Evolutionary conservation across 805 yeast species (phyloP), one percentile per base, ranked within the genome.

Genomic region (Candida maesae): DNA sequence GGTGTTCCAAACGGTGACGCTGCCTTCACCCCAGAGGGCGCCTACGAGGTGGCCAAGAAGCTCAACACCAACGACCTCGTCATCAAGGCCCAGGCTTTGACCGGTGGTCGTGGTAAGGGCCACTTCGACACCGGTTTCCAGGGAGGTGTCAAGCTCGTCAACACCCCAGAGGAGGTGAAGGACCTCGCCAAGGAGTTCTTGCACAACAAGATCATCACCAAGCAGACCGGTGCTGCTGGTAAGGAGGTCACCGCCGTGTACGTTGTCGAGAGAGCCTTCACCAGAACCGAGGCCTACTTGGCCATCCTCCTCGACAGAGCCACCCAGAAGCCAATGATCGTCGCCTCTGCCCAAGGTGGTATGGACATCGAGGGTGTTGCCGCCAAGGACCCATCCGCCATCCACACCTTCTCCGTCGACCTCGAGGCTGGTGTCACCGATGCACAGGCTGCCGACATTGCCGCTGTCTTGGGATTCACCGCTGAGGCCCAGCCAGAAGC

Each of bases 91-190:
- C 99, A 93, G 73, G 97, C 96, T 36, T 77, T 93, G 60, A 90
- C 99, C 45, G 99, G 99, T 71, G 99, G 99, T 63, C 83, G 99
- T 71, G 99, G 99, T 70, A 93, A 93, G 69, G 99, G 99, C 50
- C 90, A 87, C 68, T 90, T 93, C 53, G 96, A 90, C 70, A 81
- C 81, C 58, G 99, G 99, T 39, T 79, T 87, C 64, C 81, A 91
- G 71, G 95, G 97, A 38, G 99, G 99, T 74, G 96, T 93, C 59
- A 84, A 88, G 71, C 75, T 93, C 68, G 86, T 87, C 55, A 73
- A 81, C 44, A 73, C 90, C 43, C 81, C 96, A 33, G 84, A 83
- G 60, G 90, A 91, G 71, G 96, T 95, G 45, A 75, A 73, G 66
- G 84, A 83, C 62, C 74, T 86, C 59, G 93, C 98, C 44, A 76